Base-by-base conservation (phyloP, 2,329 filamentous ascomycete species). In the Cercospora beticola region DNA sequence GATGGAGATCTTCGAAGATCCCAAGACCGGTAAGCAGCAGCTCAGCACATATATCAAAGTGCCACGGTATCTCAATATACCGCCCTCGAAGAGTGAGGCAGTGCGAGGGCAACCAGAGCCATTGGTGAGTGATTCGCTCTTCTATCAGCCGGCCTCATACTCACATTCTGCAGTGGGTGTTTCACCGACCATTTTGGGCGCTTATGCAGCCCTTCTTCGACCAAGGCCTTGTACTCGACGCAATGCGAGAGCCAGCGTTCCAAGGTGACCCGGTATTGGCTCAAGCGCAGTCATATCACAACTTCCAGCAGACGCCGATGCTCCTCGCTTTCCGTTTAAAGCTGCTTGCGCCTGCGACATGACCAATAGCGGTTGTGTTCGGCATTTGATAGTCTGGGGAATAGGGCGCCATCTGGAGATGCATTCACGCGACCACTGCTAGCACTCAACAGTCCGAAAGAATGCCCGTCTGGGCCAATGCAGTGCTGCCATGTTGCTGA, bases 221-320 rank as follows among this genome's bases (percentile, higher is more conserved):
- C 28, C 75, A 73, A 1, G 80, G 80, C 0, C 71, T 85, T 28
- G 79, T 82, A 5, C 75, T 85, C 72, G 83, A 85, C 70, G 80
- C 77, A 3, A 74, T 85, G 58, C 82, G 85, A 64, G 84, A 86
- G 74, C 81, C 82, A 0, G 80, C 81, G 2, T 85, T 85, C 64
- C 75, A 80, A 18, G 79, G 79, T 7, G 78, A 81, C 54, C 68
- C 62, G 0, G 71, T 76, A 12, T 57, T 73, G 1, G 60, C 70
- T 5, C 75, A 79, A 26, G 70, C 79, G 5, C 76, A 81, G 61
- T 75, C 79, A 0, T 80, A 76, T 30, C 72, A 75, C 60, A 84
- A 84, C 70, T 85, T 76, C 66, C 70, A 73, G 18, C 73, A 77
- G 61, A 76, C 76, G 18, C 76, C 77, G 1, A 78, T 77, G 70